Base-by-base conservation (phyloP, 352 stramenopile species). In the Globisporangium echinulatum region DNA sequence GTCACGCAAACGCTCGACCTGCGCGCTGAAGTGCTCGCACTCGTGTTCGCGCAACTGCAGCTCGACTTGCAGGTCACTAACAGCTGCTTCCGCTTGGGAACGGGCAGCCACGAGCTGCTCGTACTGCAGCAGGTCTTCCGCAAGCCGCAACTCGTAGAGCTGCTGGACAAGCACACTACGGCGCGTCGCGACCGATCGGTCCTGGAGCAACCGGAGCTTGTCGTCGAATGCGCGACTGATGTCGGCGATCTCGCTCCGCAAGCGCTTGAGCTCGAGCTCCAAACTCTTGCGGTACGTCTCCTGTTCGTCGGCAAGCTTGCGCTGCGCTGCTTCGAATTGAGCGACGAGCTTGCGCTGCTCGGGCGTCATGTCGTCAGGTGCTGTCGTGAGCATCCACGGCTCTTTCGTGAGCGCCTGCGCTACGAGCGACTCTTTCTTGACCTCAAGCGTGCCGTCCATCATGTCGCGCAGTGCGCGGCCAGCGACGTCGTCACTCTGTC, bases 381-480 rank as follows among this genome's bases (percentile, higher is more conserved):
- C 69, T 4, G 79, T 85, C 5, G 89, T 80, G 47, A 97, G 43
- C 84, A 97, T 96, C 92, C 91, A 97, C 42, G 73, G 66, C 52
- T 93, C 83, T 48, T 95, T 91, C 38, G 88, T 75, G 7, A 84
- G 59, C 37, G 75, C 77, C 37, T 90, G 72, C 0, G 73, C 74
- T 5, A 81, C 78, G 1, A 87, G 61, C 8, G 70, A 74, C 19
- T 97, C 88, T 56, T 94, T 96, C 59, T 93, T 95, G 3, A 81
- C 77, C 58, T 97, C 91, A 9, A 98, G 71, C 38, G 92, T 98
- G 33, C 92, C 92, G 66, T 96, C 74, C 92, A 98, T 98, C 92
- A 98, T 98, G 56, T 97, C 90, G 0, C 79, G 59, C 5, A 97
- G 66, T 6, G 87, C 90, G 2, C 90, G 87, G 0, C 77, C 78